A percentile compares a stretch with the other conserved stretches of the same genome.
Conservation (phyloP, 164 flowering plant genomes). For the Umbellularia californica region DNA sequence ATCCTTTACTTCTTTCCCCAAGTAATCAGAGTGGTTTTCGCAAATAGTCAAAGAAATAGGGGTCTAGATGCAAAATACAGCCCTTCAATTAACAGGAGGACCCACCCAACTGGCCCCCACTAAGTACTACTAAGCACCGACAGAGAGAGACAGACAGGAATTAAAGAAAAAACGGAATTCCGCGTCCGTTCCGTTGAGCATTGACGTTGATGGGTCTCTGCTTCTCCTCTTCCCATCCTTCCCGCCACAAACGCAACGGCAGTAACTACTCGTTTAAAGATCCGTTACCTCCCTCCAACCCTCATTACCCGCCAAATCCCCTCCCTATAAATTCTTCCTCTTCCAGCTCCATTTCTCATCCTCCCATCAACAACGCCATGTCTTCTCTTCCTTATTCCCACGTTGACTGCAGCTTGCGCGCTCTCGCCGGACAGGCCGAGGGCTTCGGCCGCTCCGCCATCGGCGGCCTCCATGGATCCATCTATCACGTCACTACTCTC, state of each 20-base stretch:
- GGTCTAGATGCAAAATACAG: too few relatives aligned
- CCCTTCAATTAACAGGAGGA: too few relatives aligned
- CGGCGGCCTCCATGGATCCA: conserved; percentile 73
- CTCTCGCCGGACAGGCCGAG: conserved; percentile 74
- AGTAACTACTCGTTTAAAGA: background rate
- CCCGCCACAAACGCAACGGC: conserved; percentile 20
- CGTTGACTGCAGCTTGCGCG: conserved; percentile 56
- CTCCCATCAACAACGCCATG: conserved; percentile 10
- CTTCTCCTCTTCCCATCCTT: conserved; percentile 8
- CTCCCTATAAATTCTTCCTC: background rate
- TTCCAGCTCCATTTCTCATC: background rate
- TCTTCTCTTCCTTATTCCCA: conserved; percentile 40
- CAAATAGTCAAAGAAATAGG: too few relatives aligned
- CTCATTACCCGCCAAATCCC: conserved; percentile 9
- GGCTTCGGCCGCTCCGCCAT: conserved; percentile 77
- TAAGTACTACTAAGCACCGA: background rate
- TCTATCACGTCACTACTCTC: conserved; percentile 59
- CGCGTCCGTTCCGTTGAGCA: background rate
- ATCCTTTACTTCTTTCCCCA: too few relatives aligned
- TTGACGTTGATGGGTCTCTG: conserved; percentile 27
- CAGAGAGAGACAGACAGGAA: background rate
- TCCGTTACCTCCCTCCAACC: conserved; percentile 3
- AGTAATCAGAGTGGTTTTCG: too few relatives aligned
- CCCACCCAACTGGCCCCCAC: too few relatives aligned
- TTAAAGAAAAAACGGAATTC: background rate